Base-by-base conservation (phyloP, 805 yeast species). In the Zygotorulaspora danielsina region DNA sequence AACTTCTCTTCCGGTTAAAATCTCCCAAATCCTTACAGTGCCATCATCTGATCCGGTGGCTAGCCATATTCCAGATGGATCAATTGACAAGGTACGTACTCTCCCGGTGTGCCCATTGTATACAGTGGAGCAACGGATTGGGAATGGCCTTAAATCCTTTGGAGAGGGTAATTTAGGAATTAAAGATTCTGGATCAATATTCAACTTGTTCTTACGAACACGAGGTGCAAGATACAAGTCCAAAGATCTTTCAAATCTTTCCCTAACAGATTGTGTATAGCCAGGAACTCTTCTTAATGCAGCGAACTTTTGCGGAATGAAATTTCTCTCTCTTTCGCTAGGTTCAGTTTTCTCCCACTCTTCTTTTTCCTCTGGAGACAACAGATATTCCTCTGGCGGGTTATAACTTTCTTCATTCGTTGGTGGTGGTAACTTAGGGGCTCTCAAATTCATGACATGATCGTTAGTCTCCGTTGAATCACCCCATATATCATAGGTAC, bases 11-110 rank as follows among this genome's bases (percentile, higher is more conserved):
- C 98, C 98, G 4, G 97, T 86, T 44, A 88, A 67, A 13, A 88
- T 81, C 67, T 93, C 98, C 97, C 98, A 93, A n/a, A 93, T 74
- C 52, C 96, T 76, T 5, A 93, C 89, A 12, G 89, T 76, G 39
- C 97, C 97, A 61, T 93, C 98, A 61, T 93, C 97, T 12, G 95
- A 84, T 42, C 97, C 98, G 3, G 98, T 93, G 15, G 98, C 98
- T 41, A 93, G 70, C 93, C 96, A 93, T 53, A 83, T 71, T 4
- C 98, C 98, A 21, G 79, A 71, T 36, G 96, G 95, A 59, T 90
- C 95, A 34, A 90, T 75, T 6, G 89, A 77, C 19, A 93, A 57
- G 2, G 90, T 72, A 62, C 98, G 80, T 35, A 93, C 80, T 54
- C 81, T 81, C 31, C 82, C 95, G 30, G 67, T 66, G 61, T 90